These are phyloP conservation scores for Aspergillus hortae DNA, from an alignment of 2,329 filamentous ascomycete genomes.

Conservation along the genomic window DNA sequence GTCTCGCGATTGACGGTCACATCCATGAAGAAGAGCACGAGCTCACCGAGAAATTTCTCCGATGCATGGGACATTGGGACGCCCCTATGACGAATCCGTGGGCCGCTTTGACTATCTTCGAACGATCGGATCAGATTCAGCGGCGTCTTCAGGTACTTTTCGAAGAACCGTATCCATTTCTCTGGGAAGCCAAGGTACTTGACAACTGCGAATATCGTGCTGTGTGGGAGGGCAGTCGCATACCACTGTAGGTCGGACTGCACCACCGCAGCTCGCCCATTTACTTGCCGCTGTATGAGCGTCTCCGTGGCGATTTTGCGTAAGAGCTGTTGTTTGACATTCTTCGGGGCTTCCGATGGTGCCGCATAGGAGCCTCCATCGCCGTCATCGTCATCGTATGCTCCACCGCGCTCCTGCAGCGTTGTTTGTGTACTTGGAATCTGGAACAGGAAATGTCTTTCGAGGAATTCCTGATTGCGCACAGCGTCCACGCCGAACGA, in stretches of 20 bases:
- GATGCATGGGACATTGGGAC: constrained; percentile 46
- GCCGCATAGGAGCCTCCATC: background rate
- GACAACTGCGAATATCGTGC: constrained; percentile 42
- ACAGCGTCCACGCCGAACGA: background rate
- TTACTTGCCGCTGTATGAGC: constrained; percentile 32
- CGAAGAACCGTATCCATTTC: constrained; percentile 44
- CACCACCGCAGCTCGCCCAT: constrained; percentile 35
- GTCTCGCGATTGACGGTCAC: constrained; percentile 44
- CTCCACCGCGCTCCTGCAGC: constrained; percentile 20
- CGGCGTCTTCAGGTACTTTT: constrained; percentile 44
- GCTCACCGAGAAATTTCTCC: constrained; percentile 47
- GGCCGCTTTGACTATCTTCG: constrained; percentile 20
- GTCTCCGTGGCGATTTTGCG: constrained; percentile 39
- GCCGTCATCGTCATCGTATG: constrained; percentile 15
- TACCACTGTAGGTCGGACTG: constrained; percentile 46
- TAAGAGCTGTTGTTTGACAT: constrained; percentile 39
- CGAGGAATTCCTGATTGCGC: constrained; percentile 22
- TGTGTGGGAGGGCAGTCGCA: constrained; percentile 43
- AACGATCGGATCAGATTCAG: constrained; percentile 38
- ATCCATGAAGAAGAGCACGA: constrained; percentile 47
- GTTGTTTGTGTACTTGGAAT: constrained; percentile 24
- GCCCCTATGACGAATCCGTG: constrained; percentile 42
- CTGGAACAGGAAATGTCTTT: constrained; percentile 33
- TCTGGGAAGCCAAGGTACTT: constrained; percentile 44
- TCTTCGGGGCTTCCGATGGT: constrained; percentile 1